phyloP scores from a whole-genome alignment of 2,329 filamentous ascomycete species.

The Ustulina deusta region DNA sequence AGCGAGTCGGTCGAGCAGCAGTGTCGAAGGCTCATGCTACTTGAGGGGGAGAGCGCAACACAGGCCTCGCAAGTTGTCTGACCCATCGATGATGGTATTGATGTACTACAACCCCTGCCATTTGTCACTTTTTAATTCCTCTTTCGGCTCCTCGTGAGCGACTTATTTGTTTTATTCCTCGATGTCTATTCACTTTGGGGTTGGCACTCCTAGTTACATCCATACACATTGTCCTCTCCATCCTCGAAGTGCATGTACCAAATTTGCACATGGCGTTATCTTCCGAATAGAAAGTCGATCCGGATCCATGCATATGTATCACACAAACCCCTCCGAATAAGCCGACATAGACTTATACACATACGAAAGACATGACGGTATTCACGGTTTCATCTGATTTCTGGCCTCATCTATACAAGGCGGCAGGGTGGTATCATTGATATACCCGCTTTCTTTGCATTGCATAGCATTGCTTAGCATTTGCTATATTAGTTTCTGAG shows the following conservation, averaged over 20 bases:
- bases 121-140: neutral
- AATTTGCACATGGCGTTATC: constrained; percentile 18
- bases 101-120: neutral
- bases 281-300: constrained; percentile 14
- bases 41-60: constrained; percentile 43
- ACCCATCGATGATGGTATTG: neutral
- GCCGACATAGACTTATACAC: constrained; percentile 3
- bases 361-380: constrained; percentile 8
- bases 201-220: neutral
- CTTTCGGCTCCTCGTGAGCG: neutral
- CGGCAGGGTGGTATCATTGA: neutral
- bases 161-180: neutral
- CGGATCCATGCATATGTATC: neutral
- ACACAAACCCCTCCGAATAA: neutral
- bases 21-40: constrained; percentile 50
- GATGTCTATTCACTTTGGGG: neutral
- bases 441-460: constrained; percentile 16
- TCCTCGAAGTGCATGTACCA: neutral
- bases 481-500: constrained; percentile 5
- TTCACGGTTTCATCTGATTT: constrained; percentile 1
- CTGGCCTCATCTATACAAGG: constrained; percentile 10
- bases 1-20: constrained; percentile 49
- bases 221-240: neutral
- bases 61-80: constrained; percentile 26
- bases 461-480: constrained; percentile 1